A percentile compares a stretch with the other conserved stretches of the same genome.
Evolutionary conservation across 169 alveolate species (phyloP).

Genomic region (Theileria parva): DNA sequence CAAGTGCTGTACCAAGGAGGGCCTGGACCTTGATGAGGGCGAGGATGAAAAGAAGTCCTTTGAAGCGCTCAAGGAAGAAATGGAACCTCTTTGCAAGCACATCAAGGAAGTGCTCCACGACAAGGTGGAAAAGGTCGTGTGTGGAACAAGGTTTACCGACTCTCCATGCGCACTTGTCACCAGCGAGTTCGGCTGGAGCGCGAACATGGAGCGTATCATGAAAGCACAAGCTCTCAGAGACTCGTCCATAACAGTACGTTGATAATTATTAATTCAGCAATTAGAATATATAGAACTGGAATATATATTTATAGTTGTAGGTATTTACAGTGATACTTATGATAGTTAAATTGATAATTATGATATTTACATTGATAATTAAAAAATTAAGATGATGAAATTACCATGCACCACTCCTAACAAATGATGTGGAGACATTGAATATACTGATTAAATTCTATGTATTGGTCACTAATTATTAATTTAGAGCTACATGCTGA

Average conservation of each 20-base stretch:
- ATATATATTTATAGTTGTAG: slow-evolving; percentile 21
- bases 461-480: background rate
- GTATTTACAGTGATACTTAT: too few species aligned
- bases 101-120: slow-evolving; percentile 98
- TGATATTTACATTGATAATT: too few species aligned
- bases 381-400: slow-evolving; percentile 51
- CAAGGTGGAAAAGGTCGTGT: slow-evolving; percentile 97
- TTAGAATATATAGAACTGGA: background rate
- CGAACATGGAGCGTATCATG: slow-evolving; percentile 99
- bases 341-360: too few species aligned
- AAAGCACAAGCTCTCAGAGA: slow-evolving; percentile 99
- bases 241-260: slow-evolving; percentile 89
- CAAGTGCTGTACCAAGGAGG: slow-evolving; percentile 97
- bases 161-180: slow-evolving; percentile 99
- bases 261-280: background rate
- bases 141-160: slow-evolving; percentile 94
- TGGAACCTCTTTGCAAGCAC: slow-evolving; percentile 95
- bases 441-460: background rate
- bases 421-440: slow-evolving; percentile 27
- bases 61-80: slow-evolving; percentile 95
- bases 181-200: slow-evolving; percentile 99
- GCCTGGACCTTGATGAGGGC: slow-evolving; percentile 91
- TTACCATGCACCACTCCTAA: slow-evolving; percentile 72
- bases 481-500: slow-evolving; percentile 85
- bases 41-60: slow-evolving; percentile 97